Base-by-base conservation (phyloP, 2,329 filamentous ascomycete species). In the Phaeoacremonium minimum region DNA sequence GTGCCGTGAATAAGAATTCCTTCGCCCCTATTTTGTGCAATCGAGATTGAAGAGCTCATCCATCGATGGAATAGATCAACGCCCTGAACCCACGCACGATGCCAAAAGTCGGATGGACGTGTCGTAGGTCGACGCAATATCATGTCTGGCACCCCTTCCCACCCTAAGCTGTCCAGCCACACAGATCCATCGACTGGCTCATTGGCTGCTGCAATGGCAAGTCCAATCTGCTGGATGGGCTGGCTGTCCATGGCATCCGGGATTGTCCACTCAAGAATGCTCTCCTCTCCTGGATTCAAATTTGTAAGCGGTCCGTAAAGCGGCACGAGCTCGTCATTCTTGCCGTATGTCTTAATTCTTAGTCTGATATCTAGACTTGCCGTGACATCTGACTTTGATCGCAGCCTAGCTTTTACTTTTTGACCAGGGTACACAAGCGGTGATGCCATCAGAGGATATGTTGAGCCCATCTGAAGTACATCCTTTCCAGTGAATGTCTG, bases 1-100 rank as follows among this genome's bases (percentile, higher is more conserved):
- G 56, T 60, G 4, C 58, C 59, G 8, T 56, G 49, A 30, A 33
- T 46, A 2, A 60, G 38, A 3, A 60, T 38, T 1, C 57, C 59
- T 28, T 60, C 51, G 4, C 50, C 55, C 1, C 26, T 5, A 33
- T 58, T 51, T 28, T 59, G 49, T 7, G 50, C 51, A 7, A 57
- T 38, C 8, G 42, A 38, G 31, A 58, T 52, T 1, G 45, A 41
- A 6, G 30, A n/a, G 2, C 29, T 36, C 7, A 40, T 44, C 8
- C 44, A 44, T 6, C 45, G 35, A n/a, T 44, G 37, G 36, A 52
- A 50, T 7, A 32, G 33, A 33, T 51, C 49, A 13, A 46, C 45
- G 16, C 45, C 44, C 22, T 44, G 47, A 14, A 60, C 49, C 45
- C 55, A 60, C 18, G 54, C 46, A 5, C 42, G 44, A 13, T 44